These are phyloP conservation scores for Penicillium atrosanguineum DNA, from an alignment of 495 filamentous ascomycete species.

Conservation along the genomic window DNA sequence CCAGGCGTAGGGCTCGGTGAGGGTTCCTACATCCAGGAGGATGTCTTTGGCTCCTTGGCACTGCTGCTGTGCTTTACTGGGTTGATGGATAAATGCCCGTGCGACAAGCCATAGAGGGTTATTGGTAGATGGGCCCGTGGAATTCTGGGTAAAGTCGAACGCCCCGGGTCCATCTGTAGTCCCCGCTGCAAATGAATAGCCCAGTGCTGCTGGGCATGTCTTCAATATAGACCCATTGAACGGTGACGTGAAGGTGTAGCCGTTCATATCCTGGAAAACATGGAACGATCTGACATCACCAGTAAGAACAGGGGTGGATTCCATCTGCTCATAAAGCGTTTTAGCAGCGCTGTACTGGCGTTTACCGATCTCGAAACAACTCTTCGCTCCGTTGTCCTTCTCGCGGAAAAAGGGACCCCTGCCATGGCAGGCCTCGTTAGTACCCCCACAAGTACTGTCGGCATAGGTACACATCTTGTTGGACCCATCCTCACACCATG, in stretches of 20 bases:
- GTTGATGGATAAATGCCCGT: constrained; percentile 66
- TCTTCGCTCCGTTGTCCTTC: constrained; percentile 66
- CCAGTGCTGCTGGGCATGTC: constrained; percentile 90
- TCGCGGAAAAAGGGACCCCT: constrained; percentile 77
- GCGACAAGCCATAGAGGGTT: constrained; percentile 85
- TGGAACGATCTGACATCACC: constrained; percentile 73
- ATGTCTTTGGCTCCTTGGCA: constrained; percentile 89
- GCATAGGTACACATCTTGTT: constrained; percentile 64
- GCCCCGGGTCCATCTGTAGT: constrained; percentile 91
- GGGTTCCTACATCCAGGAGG: constrained; percentile 83
- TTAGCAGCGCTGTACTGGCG: constrained; percentile 64
- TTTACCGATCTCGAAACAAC: constrained; percentile 71
- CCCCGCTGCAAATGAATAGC: constrained; percentile 91
- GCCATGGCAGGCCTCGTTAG: constrained; percentile 75
- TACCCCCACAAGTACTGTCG: constrained; percentile 78
- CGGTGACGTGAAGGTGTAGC: constrained; percentile 67
- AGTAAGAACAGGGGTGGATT: constrained; percentile 40
- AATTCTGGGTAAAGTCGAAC: constrained; percentile 93
- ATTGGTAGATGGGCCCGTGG: constrained; percentile 63
- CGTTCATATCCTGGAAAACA: constrained; percentile 70
- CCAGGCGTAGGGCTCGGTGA: constrained; percentile 80
- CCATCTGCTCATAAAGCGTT: constrained; percentile 56
- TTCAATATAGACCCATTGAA: constrained; percentile 66
- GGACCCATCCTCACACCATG: constrained; percentile 76
- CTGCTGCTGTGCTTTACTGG: constrained; percentile 64